Base-by-base conservation (phyloP, 768 basidiomycete species). In the Rhizopogon rudus region DNA sequence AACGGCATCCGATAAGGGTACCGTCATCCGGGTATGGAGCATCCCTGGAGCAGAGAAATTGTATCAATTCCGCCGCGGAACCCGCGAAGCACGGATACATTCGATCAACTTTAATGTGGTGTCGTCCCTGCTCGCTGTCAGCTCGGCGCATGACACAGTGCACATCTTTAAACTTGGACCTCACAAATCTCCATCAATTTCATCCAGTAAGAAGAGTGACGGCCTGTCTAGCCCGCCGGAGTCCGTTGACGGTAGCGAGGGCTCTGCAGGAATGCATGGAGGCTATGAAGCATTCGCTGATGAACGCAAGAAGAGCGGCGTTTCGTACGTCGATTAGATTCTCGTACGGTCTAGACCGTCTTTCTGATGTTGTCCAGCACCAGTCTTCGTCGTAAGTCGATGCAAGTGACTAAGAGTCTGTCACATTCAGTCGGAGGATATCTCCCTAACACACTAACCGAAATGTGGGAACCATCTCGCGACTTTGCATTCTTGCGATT, bases 381-480 rank as follows among this genome's bases (percentile, higher is more conserved):
- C 1, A 80, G 72, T 57, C 71, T 93, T 25, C 79, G 87, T 31
- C 76, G 85, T 22, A 83, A 82, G 54, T 92, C 90, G 3, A 58
- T 91, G 63, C 85, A 90, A 52, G 66, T 93, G 63, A 87, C 89
- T 3, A 87, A 88, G 64, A 81, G 77, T 44, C 67, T 93, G 42
- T 86, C 90, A 0, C 78, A 86, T n/a, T 86, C 88, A 3, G 77
- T 93, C 16, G 91, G 93, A 14, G 87, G 87, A 0, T 93, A 93
- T 64, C 78, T 94, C 0, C 96, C 96, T 0, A 89, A 87, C 60
- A 87, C 91, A 1, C 70, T 98, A 44, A 91, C 93, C 17, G 96
- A 97, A 67, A 84, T 98, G 74, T 99, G 95, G 94, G 97, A 98
- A 63, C 97, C 97, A 0, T 80, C 91, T 37, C 77, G 96, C 6